A percentile compares a stretch with the other conserved stretches of the same genome.
Evolutionary conservation across 805 yeast species (phyloP).

Genomic region (Saccharomycopsis guyanensis): DNA sequence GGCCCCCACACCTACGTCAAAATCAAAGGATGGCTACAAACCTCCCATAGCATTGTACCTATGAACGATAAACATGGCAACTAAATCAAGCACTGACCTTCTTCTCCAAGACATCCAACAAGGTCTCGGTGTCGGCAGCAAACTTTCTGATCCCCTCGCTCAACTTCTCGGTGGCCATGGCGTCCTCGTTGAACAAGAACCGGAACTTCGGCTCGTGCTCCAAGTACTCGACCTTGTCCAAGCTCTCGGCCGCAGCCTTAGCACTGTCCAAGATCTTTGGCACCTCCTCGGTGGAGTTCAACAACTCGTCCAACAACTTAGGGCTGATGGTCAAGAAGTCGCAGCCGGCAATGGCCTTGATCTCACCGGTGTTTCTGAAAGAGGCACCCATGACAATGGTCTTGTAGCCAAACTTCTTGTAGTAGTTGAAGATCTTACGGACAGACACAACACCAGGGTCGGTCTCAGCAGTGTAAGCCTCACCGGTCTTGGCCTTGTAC

Average conservation of each 20-base stretch:
- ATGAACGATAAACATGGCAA: too few relatives aligned
- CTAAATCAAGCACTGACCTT: constrained; percentile 17
- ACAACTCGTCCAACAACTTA: constrained; percentile 78
- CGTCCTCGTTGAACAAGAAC: constrained; percentile 87
- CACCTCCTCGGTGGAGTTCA: constrained; percentile 68
- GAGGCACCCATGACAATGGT: constrained; percentile 99
- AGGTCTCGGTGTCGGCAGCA: constrained; percentile 85
- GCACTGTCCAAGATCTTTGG: constrained; percentile 75
- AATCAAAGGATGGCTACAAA: too few relatives aligned
- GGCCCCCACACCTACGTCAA: too few relatives aligned
- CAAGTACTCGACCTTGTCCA: constrained; percentile 69
- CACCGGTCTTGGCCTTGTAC: constrained; percentile 92
- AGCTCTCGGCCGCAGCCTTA: constrained; percentile 46
- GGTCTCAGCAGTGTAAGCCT: constrained; percentile 66
- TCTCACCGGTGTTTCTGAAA: constrained; percentile 94
- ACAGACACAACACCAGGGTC: constrained; percentile 98
- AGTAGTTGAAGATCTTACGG: constrained; percentile 86
- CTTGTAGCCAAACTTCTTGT: constrained; percentile 92
- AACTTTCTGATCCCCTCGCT: constrained; percentile 97
- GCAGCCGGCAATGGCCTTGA: constrained; percentile 93
- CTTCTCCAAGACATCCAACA: constrained; percentile 53
- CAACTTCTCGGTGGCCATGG: constrained; percentile 97
- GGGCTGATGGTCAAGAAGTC: constrained; percentile 96
- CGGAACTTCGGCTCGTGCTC: constrained; percentile 88
- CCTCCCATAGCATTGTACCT: too few relatives aligned